Conservation (phyloP, 2,329 filamentous ascomycete genomes). For the Xylaria sp. region DNA sequence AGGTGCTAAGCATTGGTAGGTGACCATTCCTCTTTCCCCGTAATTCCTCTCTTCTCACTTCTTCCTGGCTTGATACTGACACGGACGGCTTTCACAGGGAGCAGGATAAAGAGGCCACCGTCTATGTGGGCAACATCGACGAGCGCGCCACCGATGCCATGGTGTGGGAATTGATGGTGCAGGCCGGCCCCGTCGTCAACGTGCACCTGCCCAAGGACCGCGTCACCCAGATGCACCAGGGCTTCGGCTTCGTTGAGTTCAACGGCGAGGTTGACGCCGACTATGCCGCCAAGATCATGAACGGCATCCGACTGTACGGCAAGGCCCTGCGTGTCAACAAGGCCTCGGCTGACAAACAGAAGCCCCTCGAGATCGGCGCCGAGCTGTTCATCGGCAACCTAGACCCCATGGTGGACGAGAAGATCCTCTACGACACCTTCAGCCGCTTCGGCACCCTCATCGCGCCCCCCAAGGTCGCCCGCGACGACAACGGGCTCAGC, state of each 20-base stretch:
- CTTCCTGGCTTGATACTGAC: neutral
- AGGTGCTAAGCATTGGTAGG: constrained; percentile 52
- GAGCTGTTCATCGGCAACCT: constrained; percentile 98
- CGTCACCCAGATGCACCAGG: constrained; percentile 95
- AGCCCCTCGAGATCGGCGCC: constrained; percentile 90
- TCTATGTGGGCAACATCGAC: constrained; percentile 98
- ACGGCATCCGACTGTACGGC: constrained; percentile 90
- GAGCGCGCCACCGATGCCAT: constrained; percentile 91
- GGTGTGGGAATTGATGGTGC: constrained; percentile 98
- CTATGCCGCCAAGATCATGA: constrained; percentile 96
- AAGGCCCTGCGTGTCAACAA: constrained; percentile 98
- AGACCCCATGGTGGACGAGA: constrained; percentile 93
- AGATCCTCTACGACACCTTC: constrained; percentile 94
- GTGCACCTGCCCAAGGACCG: constrained; percentile 98
- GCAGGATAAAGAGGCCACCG: constrained; percentile 97
- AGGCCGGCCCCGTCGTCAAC: constrained; percentile 96
- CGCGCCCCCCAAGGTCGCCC: constrained; percentile 87
- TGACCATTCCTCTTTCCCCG: neutral
- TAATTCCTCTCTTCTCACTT: neutral
- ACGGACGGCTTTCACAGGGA: constrained; percentile 66
- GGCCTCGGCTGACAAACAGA: constrained; percentile 89
- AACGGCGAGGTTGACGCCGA: constrained; percentile 95
- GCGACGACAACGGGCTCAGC: constrained; percentile 86
- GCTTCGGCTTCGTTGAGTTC: constrained; percentile 99
- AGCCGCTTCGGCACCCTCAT: constrained; percentile 89